These are phyloP conservation scores for Celoporthe dispersa DNA, from an alignment of 2,329 filamentous ascomycete genomes.

Conservation along the genomic window DNA sequence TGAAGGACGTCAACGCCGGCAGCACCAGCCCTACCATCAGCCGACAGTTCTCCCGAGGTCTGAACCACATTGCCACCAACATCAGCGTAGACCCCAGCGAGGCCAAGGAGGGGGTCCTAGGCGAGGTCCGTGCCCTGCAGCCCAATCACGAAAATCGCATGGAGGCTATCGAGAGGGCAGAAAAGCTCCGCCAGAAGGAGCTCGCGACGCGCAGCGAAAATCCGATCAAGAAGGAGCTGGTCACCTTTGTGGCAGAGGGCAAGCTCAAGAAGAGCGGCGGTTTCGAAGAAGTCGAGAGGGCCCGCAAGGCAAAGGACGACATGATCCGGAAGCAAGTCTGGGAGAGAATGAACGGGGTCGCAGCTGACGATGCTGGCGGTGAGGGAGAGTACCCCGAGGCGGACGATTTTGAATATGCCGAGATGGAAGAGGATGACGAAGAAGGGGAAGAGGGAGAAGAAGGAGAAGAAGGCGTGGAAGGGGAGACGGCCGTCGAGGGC, in stretches of 20 bases:
- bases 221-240: conserved; percentile 81
- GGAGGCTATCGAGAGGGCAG: conserved; percentile 96
- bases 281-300: conserved; percentile 88
- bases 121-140: conserved; percentile 89
- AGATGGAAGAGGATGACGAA: conserved; percentile 11
- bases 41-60: conserved; percentile 59
- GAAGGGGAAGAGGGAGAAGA: conserved; percentile 14
- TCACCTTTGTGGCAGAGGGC: conserved; percentile 83
- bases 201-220: conserved; percentile 77
- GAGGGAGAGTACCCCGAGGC: conserved; percentile 40
- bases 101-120: conserved; percentile 89
- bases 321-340: conserved; percentile 79
- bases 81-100: conserved; percentile 67
- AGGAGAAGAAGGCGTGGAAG: conserved; percentile 10
- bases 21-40: conserved; percentile 50
- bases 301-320: conserved; percentile 85
- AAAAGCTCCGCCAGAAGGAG: conserved; percentile 88
- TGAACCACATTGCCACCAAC: conserved; percentile 57
- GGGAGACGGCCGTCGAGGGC: neutral
- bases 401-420: conserved; percentile 23
- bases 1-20: conserved; percentile 69
- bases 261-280: conserved; percentile 96
- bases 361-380: conserved; percentile 47
- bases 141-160: conserved; percentile 93
- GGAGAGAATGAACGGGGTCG: conserved; percentile 66